Base-by-base conservation (phyloP, 2,329 filamentous ascomycete genomes). In the Colletotrichum tabaci region DNA sequence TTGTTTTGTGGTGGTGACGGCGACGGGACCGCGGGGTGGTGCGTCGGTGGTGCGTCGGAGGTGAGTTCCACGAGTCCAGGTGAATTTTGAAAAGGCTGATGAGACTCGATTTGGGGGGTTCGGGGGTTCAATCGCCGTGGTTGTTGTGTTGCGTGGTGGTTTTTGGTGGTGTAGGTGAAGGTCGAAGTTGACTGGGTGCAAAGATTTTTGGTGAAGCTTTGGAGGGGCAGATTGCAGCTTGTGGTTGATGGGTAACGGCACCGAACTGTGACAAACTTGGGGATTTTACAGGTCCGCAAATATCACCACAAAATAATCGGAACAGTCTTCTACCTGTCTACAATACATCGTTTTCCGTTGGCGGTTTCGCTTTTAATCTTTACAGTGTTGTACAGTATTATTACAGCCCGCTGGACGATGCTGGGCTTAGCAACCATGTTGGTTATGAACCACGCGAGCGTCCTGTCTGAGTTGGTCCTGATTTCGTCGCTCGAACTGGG, bases 1-100 rank as follows among this genome's bases (percentile, higher is more conserved):
- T 87, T 67, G 35, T 71, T 53, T 21, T 38, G 35, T 23, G 26
- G 44, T 60, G 53, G 66, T 55, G 9, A 18, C 46, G 21, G 47
- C 38, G 35, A 46, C 23, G 9, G 12, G 18, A 38, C 38, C 16
- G 15, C 30, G 30, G 35, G 38, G 7, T 26, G n/a, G 9, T 40
- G 52, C n/a, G 55, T 23, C n/a, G 38, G 55, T 40, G 12, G 23
- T 57, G 55, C n/a, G 13, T 42, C 23, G 35, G 7, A 47, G 53
- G 16, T 26, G 16, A 1, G 6, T n/a, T 62, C 21, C 21, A 7
- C 18, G 21, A 40, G 5, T 26, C 12, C 61, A 13, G 13, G 2
- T 4, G 46, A 18, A 35, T 38, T 38, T 62, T 3, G 15, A 5
- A 23, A n/a, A 30, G 13, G 50, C 44, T 23, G 16, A 9, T 1